These are phyloP conservation scores for Ocimum tenuiflorum DNA, from an alignment of 257 asterid genomes.

Conservation along the genomic window DNA sequence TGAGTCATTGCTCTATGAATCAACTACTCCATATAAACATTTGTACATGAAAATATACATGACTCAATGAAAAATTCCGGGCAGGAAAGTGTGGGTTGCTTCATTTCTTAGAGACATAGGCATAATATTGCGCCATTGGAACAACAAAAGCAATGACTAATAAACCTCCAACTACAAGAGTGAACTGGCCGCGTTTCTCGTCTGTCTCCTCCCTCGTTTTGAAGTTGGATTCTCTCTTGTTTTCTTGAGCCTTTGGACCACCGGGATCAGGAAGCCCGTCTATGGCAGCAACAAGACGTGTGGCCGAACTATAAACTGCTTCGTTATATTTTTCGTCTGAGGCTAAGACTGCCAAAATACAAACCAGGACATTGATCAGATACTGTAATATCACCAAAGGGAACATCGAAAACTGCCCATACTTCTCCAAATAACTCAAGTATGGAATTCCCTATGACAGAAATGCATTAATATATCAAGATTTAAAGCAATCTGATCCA, in stretches of 20 bases:
- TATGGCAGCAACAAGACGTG: constrained; percentile 74
- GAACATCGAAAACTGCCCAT: not conserved
- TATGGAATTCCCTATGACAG: not conserved
- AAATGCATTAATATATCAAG: not conserved
- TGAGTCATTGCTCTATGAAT: constrained; percentile 20
- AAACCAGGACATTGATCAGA: constrained; percentile 14
- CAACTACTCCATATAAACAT: constrained; percentile 19
- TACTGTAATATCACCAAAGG: not conserved
- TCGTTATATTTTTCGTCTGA: constrained; percentile 94
- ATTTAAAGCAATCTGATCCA: not conserved
- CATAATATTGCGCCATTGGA: constrained; percentile 98
- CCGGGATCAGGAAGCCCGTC: constrained; percentile 99
- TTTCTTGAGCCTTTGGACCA: constrained; percentile 71
- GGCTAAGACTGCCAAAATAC: constrained; percentile 60
- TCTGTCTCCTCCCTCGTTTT: constrained; percentile 89
- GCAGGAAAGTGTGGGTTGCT: constrained; percentile 9
- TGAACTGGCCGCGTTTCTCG: no score
- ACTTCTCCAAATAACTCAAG: not conserved
- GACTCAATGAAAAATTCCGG: constrained; percentile 22
- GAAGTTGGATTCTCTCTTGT: no score
- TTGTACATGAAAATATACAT: constrained; percentile 36
- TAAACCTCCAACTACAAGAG: no score
- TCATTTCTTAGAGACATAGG: constrained; percentile 89
- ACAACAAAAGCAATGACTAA: constrained; percentile 96
- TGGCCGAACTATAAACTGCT: constrained; percentile 66